phyloP scores from a whole-genome alignment of 2,329 filamentous ascomycete genomes.

The Colletotrichum sp. region DNA sequence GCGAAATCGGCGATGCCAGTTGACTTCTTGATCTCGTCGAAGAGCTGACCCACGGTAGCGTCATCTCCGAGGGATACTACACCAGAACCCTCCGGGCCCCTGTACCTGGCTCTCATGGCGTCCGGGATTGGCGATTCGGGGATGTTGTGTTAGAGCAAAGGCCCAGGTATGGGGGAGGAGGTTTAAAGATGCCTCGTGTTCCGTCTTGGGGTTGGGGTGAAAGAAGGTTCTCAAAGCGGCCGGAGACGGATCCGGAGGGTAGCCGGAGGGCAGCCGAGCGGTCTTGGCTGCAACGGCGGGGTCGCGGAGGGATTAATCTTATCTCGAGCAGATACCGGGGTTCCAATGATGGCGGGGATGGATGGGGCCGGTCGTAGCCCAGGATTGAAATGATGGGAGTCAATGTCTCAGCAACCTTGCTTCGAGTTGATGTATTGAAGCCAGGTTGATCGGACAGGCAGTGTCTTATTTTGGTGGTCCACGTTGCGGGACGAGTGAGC shows the following conservation, averaged over 20 bases:
- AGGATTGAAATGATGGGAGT: not conserved
- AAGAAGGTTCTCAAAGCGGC: not conserved
- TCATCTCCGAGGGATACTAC: constrained; percentile 72
- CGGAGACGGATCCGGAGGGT: not conserved
- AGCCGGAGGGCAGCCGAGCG: not conserved
- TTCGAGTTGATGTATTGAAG: not conserved
- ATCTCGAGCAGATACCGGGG: not conserved
- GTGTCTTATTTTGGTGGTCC: not conserved
- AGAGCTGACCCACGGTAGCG: constrained; percentile 68
- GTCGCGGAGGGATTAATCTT: not conserved
- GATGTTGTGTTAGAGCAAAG: not conserved
- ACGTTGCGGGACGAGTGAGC: not conserved
- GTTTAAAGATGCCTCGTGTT: not conserved
- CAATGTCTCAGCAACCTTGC: not conserved
- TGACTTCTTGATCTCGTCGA: constrained; percentile 64
- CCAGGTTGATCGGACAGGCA: not conserved
- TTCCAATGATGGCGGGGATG: not conserved
- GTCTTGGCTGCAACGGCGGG: constrained; percentile 3
- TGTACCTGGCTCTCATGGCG: constrained; percentile 75
- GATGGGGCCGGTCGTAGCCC: not conserved
- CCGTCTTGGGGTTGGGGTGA: not conserved
- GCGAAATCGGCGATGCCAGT: constrained; percentile 72
- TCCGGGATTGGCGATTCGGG: not conserved
- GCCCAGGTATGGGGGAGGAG: not conserved
- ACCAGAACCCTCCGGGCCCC: constrained; percentile 75